Conservation (phyloP, 2,329 filamentous ascomycete genomes). For the Pseudodiploospora longispora region DNA sequence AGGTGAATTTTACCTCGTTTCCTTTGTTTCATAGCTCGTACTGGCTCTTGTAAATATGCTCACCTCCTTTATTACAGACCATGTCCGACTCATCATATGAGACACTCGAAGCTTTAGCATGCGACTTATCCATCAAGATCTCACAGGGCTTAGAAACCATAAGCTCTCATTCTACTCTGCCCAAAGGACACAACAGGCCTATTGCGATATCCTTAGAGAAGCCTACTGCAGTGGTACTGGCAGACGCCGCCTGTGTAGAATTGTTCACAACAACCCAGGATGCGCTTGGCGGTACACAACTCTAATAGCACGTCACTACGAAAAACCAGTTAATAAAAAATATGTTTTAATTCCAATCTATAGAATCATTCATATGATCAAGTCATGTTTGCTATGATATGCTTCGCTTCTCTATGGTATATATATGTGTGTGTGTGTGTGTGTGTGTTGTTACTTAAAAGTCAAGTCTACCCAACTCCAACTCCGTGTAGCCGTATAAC, state of each 20-base stretch:
- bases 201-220: conserved; percentile 60
- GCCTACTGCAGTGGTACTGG: conserved; percentile 64
- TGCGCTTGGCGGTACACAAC: conserved; percentile 4
- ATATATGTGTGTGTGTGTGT: no score
- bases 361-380: no score
- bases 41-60: background rate
- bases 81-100: conserved; percentile 51
- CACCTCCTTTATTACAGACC: conserved; percentile 25
- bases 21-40: no score
- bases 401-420: no score
- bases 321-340: no score
- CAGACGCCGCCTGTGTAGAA: conserved; percentile 63
- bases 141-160: conserved; percentile 30
- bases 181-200: conserved; percentile 31
- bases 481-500: background rate
- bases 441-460: no score
- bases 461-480: no score
- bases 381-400: no score
- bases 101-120: conserved; percentile 54
- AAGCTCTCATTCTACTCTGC: background rate
- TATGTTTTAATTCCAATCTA: no score
- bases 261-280: conserved; percentile 22
- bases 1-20: conserved; percentile 38
- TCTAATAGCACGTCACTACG: no score
- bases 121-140: conserved; percentile 37